phyloP scores from a whole-genome alignment of 441 rosid species.

The Populus tomentosa region DNA sequence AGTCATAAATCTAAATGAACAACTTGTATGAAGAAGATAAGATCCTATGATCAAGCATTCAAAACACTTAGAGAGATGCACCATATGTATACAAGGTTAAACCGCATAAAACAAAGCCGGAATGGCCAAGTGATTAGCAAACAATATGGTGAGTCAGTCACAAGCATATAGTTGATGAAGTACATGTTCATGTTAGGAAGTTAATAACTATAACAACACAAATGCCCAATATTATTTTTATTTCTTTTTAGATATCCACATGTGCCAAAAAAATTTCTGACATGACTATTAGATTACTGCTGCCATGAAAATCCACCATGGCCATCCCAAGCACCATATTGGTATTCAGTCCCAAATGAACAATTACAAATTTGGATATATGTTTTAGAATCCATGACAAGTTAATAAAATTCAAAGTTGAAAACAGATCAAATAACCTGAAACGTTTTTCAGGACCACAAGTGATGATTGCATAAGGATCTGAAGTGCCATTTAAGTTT shows the following conservation, averaged over 20 bases:
- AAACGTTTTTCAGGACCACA: constrained; percentile 94
- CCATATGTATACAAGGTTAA: too few species aligned
- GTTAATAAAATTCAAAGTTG: neutral
- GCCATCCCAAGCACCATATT: neutral
- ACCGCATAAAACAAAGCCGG: too few species aligned
- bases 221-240: neutral
- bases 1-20: too few species aligned
- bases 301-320: neutral
- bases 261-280: neutral
- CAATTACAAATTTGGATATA: neutral
- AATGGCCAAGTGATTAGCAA: neutral
- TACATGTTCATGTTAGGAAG: neutral
- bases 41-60: neutral
- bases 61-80: neutral
- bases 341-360: neutral
- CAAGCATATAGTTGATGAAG: neutral
- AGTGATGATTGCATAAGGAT: constrained; percentile 95
- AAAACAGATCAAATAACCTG: constrained; percentile 54
- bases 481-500: constrained; percentile 96
- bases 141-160: neutral
- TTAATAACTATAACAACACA: neutral
- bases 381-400: neutral
- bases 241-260: neutral
- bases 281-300: neutral
- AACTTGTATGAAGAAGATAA: neutral